Base-by-base conservation (phyloP, 2,329 filamentous ascomycete species). In the Colletotrichum sp. region DNA sequence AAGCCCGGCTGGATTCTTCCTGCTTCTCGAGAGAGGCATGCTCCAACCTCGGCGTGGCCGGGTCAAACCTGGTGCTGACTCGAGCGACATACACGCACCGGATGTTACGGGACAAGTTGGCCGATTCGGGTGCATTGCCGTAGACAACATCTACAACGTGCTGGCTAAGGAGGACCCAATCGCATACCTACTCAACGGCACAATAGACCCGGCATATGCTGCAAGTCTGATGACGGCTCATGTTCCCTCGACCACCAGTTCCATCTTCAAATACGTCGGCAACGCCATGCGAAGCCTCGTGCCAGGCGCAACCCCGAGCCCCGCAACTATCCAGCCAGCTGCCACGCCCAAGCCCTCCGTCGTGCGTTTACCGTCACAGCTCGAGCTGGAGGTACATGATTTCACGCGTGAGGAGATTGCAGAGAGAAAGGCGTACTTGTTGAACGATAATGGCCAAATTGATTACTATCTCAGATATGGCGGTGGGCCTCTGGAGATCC, bases 71-170 rank as follows among this genome's bases (percentile, higher is more conserved):
- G 94, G 93, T 6, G 91, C 92, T 24, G 92, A 96, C 75, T 84
- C 87, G 1, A 89, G 89, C 21, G 93, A 95, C 76, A 83, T 84
- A 24, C 83, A 88, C 16, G 87, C 88, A 8, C 82, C 82, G 43
- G 85, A 87, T 8, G 90, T 98, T 36, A 93, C 93, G n/a, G 94
- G 94, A n/a, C 90, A 95, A 54, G 89, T 89, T 21, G 95, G 94
- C 34, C 90, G 88, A 8, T 98, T 98, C 81, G 97, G 97, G 21
- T 98, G 97, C 82, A 86, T 98, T 33, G 95, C 96, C 1, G 93
- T 98, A 2, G 95, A 98, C 84, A 99, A 98, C 81, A 90, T 99
- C 70, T 99, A 98, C 87, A 99, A 99, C 79, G 90, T 99, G 76
- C 90, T 98, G 80, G 86, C 90, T 51, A 88, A 87, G 75, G 89